Evolutionary conservation across 345 rosid genomes (phyloP).

Genomic region (Odontarrhena argentea): DNA sequence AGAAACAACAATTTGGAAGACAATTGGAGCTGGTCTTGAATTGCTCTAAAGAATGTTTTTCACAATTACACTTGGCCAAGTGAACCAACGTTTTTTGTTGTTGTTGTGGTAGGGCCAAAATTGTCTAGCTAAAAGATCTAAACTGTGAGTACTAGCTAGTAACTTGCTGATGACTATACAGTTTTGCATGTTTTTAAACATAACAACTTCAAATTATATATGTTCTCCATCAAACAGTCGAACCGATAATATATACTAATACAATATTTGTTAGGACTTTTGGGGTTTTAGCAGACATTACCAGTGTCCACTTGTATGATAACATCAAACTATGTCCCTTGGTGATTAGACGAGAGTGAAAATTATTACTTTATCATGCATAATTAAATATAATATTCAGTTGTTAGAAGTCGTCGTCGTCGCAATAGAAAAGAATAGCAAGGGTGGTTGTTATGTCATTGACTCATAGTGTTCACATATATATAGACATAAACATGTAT

Average conservation of each 20-base stretch:
- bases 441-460: conserved; percentile 36
- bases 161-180: background rate
- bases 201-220: background rate
- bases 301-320: conserved; percentile 35
- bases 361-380: conserved; percentile 24
- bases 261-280: conserved; percentile 20
- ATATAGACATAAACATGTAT: conserved; percentile 31
- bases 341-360: conserved; percentile 9
- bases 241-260: conserved; percentile 12
- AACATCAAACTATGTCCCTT: conserved; percentile 30
- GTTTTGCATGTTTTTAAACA: conserved; percentile 11
- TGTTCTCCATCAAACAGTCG: conserved; percentile 5
- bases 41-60: too few species aligned
- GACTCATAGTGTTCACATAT: conserved; percentile 32
- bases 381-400: background rate
- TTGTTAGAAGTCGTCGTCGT: conserved; percentile 24
- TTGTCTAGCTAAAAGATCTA: too few species aligned
- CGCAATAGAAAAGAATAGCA: conserved; percentile 29
- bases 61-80: too few species aligned
- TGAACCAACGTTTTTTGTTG: background rate
- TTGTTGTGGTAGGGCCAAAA: background rate
- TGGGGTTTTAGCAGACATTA: conserved; percentile 32
- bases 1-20: too few species aligned
- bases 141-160: background rate
- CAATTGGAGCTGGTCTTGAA: too few species aligned